Conservation (phyloP, 1,284 basidiomycete species). For the Schizophyllum amplum region DNA sequence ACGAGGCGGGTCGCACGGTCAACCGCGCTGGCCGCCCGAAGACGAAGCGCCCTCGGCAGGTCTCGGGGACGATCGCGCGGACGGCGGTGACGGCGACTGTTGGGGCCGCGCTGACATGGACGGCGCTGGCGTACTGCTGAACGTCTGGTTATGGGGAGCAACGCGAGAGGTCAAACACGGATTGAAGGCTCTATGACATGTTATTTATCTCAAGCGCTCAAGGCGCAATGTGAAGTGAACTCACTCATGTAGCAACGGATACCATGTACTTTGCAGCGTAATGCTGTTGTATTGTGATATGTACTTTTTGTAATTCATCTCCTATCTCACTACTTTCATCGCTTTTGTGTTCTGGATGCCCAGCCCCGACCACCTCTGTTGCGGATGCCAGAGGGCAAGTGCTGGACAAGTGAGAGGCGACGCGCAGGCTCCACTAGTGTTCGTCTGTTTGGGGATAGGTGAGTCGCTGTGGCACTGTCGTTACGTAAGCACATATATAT, state of each 20-base stretch:
- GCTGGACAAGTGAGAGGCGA: no score
- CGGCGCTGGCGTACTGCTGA: constrained; percentile 53
- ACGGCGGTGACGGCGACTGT: constrained; percentile 52
- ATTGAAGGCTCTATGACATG: neutral
- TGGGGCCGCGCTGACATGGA: constrained; percentile 62
- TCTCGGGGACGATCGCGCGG: constrained; percentile 36
- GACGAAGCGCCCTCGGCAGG: constrained; percentile 35
- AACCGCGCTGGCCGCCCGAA: constrained; percentile 19
- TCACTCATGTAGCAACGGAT: neutral
- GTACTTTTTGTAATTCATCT: neutral
- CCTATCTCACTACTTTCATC: no score
- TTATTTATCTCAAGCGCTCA: neutral
- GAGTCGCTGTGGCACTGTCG: no score
- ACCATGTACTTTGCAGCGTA: neutral
- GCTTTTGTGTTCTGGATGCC: no score
- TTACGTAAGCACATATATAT: neutral
- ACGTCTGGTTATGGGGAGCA: no score
- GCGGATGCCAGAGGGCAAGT: no score
- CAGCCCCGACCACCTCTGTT: no score
- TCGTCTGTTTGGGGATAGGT: neutral
- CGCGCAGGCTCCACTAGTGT: no score
- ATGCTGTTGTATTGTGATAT: neutral
- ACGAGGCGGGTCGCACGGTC: neutral
- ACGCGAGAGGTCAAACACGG: neutral
- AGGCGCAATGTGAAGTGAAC: neutral